These are phyloP conservation scores for Mortierella antarctica DNA, from an alignment of 192 early-diverging fungal species.

Conservation along the genomic window DNA sequence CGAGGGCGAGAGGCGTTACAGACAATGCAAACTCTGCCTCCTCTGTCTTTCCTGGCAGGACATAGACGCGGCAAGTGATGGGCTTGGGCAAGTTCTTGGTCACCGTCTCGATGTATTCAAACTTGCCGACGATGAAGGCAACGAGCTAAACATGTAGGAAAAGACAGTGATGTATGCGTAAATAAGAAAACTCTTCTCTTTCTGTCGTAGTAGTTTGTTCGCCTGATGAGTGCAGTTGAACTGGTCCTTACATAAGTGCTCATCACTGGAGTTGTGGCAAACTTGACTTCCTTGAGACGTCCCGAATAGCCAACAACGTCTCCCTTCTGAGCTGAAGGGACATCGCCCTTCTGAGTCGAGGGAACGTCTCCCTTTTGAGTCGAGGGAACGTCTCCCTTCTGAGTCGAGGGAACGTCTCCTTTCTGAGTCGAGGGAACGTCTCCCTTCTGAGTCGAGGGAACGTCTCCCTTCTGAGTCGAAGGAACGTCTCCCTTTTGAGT, in stretches of 20 bases:
- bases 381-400: conserved; percentile 38
- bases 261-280: conserved; percentile 93
- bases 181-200: background rate
- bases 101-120: conserved; percentile 89
- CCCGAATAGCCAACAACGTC: conserved; percentile 14
- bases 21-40: conserved; percentile 87
- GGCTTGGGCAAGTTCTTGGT: conserved; percentile 79
- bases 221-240: background rate
- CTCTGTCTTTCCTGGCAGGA: conserved; percentile 79
- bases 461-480: conserved; percentile 49
- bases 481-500: conserved; percentile 46
- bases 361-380: conserved; percentile 20
- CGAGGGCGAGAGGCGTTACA: conserved; percentile 79
- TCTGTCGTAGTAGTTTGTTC: background rate
- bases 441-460: conserved; percentile 44
- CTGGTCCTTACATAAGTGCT: conserved; percentile 82
- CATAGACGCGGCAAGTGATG: conserved; percentile 87
- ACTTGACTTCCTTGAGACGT: conserved; percentile 84
- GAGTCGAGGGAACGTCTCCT: conserved; percentile 37
- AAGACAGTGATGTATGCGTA: background rate
- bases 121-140: conserved; percentile 93
- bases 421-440: conserved; percentile 50
- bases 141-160: conserved; percentile 59
- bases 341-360: conserved; percentile 25
- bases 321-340: conserved; percentile 23